Percentiles rank a stretch among this genome's conserved stretches.
These are phyloP conservation scores for Bipolaris bicolor DNA, from an alignment of 2,329 filamentous ascomycete genomes.

Conservation along the genomic window DNA sequence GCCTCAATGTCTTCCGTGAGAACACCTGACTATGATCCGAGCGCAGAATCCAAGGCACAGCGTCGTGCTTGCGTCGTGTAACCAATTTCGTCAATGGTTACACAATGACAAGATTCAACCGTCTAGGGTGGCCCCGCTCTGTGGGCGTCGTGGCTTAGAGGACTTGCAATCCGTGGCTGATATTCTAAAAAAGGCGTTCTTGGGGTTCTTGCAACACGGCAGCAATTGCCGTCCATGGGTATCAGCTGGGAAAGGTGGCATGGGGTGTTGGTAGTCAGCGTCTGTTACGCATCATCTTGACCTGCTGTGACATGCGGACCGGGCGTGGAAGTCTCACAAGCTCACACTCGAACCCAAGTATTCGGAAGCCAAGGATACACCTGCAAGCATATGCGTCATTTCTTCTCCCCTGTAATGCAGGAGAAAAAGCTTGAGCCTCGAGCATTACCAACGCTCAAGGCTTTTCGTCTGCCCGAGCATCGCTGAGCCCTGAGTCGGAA, in stretches of 20 bases:
- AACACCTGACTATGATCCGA: constrained; percentile 21
- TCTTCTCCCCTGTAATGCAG: constrained; percentile 16
- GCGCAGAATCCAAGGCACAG: constrained; percentile 12
- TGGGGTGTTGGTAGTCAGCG: background rate
- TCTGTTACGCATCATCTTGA: background rate
- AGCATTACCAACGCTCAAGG: constrained; percentile 8
- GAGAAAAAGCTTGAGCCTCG: constrained; percentile 2
- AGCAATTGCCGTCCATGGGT: background rate
- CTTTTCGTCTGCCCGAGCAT: constrained; percentile 18
- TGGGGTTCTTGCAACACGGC: background rate
- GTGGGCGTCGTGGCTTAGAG: constrained; percentile 8
- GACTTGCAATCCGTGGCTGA: constrained; percentile 1
- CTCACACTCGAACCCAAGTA: constrained; percentile 9
- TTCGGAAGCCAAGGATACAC: constrained; percentile 3
- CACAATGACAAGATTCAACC: constrained; percentile 11
- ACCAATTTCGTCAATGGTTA: constrained; percentile 15
- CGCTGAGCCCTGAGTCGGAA: constrained; percentile 30
- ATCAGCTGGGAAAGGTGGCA: constrained; percentile 2
- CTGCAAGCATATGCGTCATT: constrained; percentile 9
- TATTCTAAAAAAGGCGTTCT: background rate
- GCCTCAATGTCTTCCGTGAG: constrained; percentile 9
- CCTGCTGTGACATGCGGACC: constrained; percentile 19
- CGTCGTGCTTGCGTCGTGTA: constrained; percentile 7
- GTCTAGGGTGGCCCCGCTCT: constrained; percentile 12
- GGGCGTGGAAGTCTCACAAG: constrained; percentile 19